phyloP scores from a whole-genome alignment of 495 filamentous ascomycete genomes.

The Massariosphaeria phaeospora region DNA sequence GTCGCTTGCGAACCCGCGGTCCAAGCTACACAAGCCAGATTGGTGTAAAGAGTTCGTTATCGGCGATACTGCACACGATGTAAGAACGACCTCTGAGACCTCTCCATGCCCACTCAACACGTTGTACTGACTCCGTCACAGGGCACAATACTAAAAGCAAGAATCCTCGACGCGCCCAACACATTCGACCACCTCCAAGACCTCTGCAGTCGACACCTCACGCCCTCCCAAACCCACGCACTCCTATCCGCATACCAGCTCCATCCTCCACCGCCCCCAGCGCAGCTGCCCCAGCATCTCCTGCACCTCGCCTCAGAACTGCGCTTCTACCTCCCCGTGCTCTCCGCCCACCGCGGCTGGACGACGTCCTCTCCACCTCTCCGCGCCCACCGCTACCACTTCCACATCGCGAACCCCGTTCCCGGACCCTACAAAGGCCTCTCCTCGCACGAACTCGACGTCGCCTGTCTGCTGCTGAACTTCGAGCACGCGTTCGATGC shows the following conservation, averaged over 20 bases:
- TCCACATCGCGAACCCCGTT: slow-evolving; percentile 19
- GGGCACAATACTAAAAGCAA: slow-evolving; percentile 24
- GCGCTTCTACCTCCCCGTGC: slow-evolving; percentile 14
- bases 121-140: slow-evolving; percentile 3
- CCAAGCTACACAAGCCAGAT: neutral
- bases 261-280: neutral
- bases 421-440: neutral
- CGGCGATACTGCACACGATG: slow-evolving; percentile 17
- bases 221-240: neutral
- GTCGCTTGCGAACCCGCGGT: neutral
- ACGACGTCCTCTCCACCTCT: neutral
- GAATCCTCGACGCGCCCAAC: slow-evolving; percentile 21
- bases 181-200: neutral
- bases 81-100: neutral
- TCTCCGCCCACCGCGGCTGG: slow-evolving; percentile 4
- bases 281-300: neutral
- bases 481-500: neutral
- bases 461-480: slow-evolving; percentile 10
- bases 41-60: slow-evolving; percentile 27
- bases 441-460: slow-evolving; percentile 21
- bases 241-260: slow-evolving; percentile 22
- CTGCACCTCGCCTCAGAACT: slow-evolving; percentile 14
- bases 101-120: neutral
- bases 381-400: slow-evolving; percentile 10
- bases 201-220: slow-evolving; percentile 10